These are phyloP conservation scores for Phialophora expanda DNA, from an alignment of 2,329 filamentous ascomycete species.

Conservation along the genomic window DNA sequence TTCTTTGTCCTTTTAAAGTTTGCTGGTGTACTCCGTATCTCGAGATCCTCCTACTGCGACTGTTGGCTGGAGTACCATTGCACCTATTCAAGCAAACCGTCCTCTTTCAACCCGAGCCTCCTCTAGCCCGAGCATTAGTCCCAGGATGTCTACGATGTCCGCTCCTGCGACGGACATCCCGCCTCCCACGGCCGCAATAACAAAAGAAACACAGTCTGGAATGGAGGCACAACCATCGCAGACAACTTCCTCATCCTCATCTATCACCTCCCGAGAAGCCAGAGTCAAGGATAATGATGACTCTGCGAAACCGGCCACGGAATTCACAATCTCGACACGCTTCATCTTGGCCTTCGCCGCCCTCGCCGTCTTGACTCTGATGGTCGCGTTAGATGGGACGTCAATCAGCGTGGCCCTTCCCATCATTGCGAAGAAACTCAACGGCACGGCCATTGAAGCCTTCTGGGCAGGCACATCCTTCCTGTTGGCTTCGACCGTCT, in stretches of 20 bases:
- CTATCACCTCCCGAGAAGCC: constrained; percentile 21
- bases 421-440: constrained; percentile 58
- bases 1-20: background rate
- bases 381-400: constrained; percentile 69
- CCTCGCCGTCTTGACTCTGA: constrained; percentile 62
- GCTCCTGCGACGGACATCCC: background rate
- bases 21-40: background rate
- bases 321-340: constrained; percentile 32
- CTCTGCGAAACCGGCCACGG: constrained; percentile 6
- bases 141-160: background rate
- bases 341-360: constrained; percentile 59
- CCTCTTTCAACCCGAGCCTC: background rate
- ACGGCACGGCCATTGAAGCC: constrained; percentile 63
- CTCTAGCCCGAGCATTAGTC: background rate
- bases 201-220: background rate
- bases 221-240: constrained; percentile 19
- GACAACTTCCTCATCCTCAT: constrained; percentile 26
- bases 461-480: constrained; percentile 77
- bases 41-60: background rate
- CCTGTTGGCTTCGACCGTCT: constrained; percentile 67
- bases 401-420: constrained; percentile 64
- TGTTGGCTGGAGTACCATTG: background rate
- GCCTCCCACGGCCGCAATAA: background rate
- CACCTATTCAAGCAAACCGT: background rate
- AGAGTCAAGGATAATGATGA: constrained; percentile 16